These are phyloP conservation scores for Plasmodium gaboni DNA, from an alignment of 169 alveolate genomes.

Conservation along the genomic window DNA sequence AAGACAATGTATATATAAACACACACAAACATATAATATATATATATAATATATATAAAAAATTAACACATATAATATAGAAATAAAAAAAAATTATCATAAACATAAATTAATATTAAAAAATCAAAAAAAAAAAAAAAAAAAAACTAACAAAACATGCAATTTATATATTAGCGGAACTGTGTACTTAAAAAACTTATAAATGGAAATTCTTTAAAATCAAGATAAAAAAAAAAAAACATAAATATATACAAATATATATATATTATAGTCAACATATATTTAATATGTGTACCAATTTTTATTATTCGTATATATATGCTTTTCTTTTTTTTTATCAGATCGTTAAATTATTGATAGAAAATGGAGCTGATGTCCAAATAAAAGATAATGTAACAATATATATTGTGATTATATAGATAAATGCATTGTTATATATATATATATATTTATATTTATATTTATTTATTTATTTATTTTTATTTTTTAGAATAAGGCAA, in stretches of 20 bases:
- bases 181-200: no score
- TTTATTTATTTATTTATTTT: not conserved
- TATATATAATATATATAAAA: no score
- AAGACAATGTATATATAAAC: constrained; percentile 31
- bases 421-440: not conserved
- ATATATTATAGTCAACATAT: no score
- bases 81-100: no score
- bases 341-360: constrained; percentile 55
- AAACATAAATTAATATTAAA: no score
- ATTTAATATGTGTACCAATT: no score
- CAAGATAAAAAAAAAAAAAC: not conserved
- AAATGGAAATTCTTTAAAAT: no score
- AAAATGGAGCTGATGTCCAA: constrained; percentile 65
- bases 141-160: no score
- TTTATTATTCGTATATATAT: not conserved
- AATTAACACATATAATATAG: no score
- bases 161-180: no score
- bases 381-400: constrained; percentile 57
- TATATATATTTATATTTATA: not conserved
- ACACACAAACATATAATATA: not conserved
- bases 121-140: no score
- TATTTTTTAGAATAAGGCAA: constrained; percentile 55
- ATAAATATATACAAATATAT: not conserved
- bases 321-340: not conserved
- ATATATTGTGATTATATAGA: not conserved